phyloP scores from a whole-genome alignment of 768 basidiomycete species.

The Collybia nuda region DNA sequence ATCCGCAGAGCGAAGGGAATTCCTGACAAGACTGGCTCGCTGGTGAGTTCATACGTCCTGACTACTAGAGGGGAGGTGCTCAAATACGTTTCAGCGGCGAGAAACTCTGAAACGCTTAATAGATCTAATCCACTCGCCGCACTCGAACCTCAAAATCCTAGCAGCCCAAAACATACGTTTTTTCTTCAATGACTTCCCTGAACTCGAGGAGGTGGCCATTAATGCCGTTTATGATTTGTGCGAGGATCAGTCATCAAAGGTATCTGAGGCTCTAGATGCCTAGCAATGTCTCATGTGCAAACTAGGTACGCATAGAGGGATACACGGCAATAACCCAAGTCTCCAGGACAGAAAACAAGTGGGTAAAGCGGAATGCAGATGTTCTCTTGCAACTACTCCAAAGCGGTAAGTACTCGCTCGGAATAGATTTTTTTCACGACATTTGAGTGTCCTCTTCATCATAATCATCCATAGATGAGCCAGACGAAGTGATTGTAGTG shows the following conservation, averaged over 20 bases:
- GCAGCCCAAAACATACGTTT: slow-evolving; percentile 56
- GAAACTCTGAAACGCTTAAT: slow-evolving; percentile 54
- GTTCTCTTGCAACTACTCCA: slow-evolving; percentile 75
- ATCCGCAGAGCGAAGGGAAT: slow-evolving; percentile 44
- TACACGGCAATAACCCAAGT: slow-evolving; percentile 57
- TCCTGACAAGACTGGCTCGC: slow-evolving; percentile 32
- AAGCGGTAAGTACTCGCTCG: slow-evolving; percentile 52
- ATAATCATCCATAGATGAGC: slow-evolving; percentile 48
- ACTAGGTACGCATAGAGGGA: slow-evolving; percentile 67
- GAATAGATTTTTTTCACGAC: background rate
- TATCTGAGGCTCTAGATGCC: slow-evolving; percentile 22
- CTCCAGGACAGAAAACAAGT: slow-evolving; percentile 47
- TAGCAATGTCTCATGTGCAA: slow-evolving; percentile 3
- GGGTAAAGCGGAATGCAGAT: slow-evolving; percentile 72
- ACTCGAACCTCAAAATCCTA: slow-evolving; percentile 49
- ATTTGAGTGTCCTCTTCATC: slow-evolving; percentile 1
- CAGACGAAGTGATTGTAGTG: slow-evolving; percentile 61
- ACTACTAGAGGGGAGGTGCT: slow-evolving; percentile 1
- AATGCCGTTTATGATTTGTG: slow-evolving; percentile 80
- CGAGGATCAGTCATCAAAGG: slow-evolving; percentile 61
- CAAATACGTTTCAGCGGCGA: slow-evolving; percentile 38
- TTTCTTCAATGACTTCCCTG: slow-evolving; percentile 68
- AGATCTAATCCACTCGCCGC: slow-evolving; percentile 46
- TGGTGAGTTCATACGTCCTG: slow-evolving; percentile 28
- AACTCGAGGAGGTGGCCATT: slow-evolving; percentile 72